Evolutionary conservation across 2,329 filamentous ascomycete genomes (phyloP), one percentile per base, ranked within the genome.

Genomic region (Aspergillus thermomutatus): DNA sequence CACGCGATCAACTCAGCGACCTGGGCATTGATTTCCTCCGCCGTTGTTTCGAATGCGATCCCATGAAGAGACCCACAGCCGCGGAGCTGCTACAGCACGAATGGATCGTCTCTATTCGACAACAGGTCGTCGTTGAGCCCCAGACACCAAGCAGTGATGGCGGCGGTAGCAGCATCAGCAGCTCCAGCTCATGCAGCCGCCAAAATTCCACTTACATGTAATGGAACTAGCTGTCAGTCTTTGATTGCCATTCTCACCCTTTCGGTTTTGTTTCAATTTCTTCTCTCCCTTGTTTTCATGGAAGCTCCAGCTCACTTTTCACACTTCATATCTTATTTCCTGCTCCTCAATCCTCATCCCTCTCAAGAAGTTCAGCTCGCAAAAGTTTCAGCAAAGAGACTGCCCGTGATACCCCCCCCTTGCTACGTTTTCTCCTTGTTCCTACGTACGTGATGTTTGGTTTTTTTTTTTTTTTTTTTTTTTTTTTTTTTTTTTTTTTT

Each of bases 81-180:
- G 87, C 92, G 1, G 94, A 97, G 73, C 77, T 99, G 58, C 80
- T 99, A 55, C 91, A 96, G 74, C 92, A 97, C 73, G 91, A 96
- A 69, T 99, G 94, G 94, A 88, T 89, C 45, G 75, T 78, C 55
- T 79, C 75, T 27, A 80, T 80, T 59, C 68, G 78, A 50, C 72
- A 77, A 55, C 75, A 80, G 61, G 77, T 80, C 17, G 78, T 79
- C 14, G 65, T 77, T n/a, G 75, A 77, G 49, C 70, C 75, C 26
- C 61, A 71, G 11, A 77, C 75, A 1, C 75, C 75, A 0, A 62
- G 61, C 55, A 75, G 69, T 55, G 73, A 75, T 0, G 62, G 62
- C 45, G 67, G 70, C 73, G 64, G 64, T 23, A 81, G 77, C 59
- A 78, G 59, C 49, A 61, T 64, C 23, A 67, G 63, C 59, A 63